Conservation (phyloP, 805 yeast genomes). For the Saccharomycopsis sp. region DNA sequence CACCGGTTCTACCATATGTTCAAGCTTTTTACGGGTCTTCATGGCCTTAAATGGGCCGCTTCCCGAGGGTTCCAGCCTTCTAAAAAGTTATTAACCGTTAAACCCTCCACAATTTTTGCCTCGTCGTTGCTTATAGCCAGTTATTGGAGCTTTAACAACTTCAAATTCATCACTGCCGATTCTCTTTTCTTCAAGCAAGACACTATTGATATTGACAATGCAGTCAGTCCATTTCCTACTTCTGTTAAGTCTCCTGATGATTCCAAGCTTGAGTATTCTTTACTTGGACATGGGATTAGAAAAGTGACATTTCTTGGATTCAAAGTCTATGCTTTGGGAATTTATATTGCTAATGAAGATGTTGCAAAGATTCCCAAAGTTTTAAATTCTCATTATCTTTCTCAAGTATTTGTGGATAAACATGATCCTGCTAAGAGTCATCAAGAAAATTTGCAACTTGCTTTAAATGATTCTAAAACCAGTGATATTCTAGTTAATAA, state of each 20-base stretch:
- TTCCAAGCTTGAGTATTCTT: conserved; percentile 30
- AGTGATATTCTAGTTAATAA: conserved; percentile 45
- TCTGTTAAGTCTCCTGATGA: conserved; percentile 18
- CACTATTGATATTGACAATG: conserved; percentile 38
- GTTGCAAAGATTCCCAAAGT: conserved; percentile 29
- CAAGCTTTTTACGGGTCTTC: too few species aligned
- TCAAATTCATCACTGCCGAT: too few species aligned
- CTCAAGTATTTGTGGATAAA: conserved; percentile 27
- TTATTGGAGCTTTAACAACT: too few species aligned
- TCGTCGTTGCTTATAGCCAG: too few species aligned
- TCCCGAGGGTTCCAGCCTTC: too few species aligned
- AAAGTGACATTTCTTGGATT: conserved; percentile 73
- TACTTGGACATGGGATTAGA: conserved; percentile 76
- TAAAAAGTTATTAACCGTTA: too few species aligned
- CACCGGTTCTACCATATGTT: too few species aligned
- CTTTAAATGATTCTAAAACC: conserved; percentile 39
- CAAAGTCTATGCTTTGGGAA: conserved; percentile 80
- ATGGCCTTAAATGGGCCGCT: too few species aligned
- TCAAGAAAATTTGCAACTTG: conserved; percentile 29
- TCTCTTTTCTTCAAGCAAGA: too few species aligned
- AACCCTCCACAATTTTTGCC: too few species aligned
- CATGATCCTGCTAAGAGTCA: conserved; percentile 27
- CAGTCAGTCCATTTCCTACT: conserved; percentile 40
- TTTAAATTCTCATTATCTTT: conserved; percentile 33
- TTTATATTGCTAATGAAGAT: conserved; percentile 64